A percentile compares a stretch with the other conserved stretches of the same genome.
phyloP scores from a whole-genome alignment of 2,329 filamentous ascomycete species.

The Cladophialophora carrionii region DNA sequence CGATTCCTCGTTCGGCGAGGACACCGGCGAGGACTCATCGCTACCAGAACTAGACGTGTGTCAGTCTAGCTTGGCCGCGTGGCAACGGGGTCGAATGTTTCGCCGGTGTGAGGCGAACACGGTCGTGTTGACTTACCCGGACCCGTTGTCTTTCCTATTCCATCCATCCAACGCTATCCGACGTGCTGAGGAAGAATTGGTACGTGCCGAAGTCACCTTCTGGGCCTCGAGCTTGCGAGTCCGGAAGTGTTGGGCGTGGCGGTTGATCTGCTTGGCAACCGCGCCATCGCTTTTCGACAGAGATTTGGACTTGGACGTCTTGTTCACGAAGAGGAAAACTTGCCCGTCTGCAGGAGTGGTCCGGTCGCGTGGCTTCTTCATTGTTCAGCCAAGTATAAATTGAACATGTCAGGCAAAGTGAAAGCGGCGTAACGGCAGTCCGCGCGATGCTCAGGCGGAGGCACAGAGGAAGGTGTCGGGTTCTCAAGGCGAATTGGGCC shows the following conservation, averaged over 20 bases:
- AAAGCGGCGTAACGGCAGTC: not conserved
- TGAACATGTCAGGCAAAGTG: slow-evolving; percentile 8
- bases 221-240: slow-evolving; percentile 30
- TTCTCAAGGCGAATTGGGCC: not conserved
- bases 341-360: slow-evolving; percentile 16
- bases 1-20: slow-evolving; percentile 18
- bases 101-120: not conserved
- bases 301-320: slow-evolving; percentile 34
- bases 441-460: not conserved
- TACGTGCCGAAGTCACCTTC: slow-evolving; percentile 26
- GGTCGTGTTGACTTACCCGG: slow-evolving; percentile 16
- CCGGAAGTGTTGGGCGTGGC: slow-evolving; percentile 34
- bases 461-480: not conserved
- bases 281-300: slow-evolving; percentile 34
- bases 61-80: slow-evolving; percentile 6
- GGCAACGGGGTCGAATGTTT: not conserved
- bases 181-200: slow-evolving; percentile 32
- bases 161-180: slow-evolving; percentile 35
- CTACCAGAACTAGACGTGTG: slow-evolving; percentile 20
- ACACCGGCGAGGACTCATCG: slow-evolving; percentile 24
- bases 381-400: slow-evolving; percentile 15
- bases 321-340: slow-evolving; percentile 35
- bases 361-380: slow-evolving; percentile 28
- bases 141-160: slow-evolving; percentile 26
- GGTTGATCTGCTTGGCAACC: slow-evolving; percentile 34